Base-by-base conservation (phyloP, 495 filamentous ascomycete genomes). In the Lepidopterella palustris region DNA sequence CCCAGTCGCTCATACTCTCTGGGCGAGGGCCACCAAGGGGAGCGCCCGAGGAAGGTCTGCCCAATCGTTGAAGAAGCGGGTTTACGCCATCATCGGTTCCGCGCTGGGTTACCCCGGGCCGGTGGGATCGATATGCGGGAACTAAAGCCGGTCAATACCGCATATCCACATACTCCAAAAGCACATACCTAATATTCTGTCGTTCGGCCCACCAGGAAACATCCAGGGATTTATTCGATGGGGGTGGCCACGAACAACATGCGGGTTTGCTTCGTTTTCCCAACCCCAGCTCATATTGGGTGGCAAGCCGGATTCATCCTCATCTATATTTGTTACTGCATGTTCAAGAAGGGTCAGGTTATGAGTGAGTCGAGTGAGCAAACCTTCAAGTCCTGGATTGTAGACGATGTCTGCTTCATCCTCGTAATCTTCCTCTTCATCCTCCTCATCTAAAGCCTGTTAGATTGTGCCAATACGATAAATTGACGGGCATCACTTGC, bases 41-140 rank as follows among this genome's bases (percentile, higher is more conserved):
- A 39, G 56, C 61, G 5, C 51, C 59, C 2, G 57, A 40, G 1
- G 50, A 11, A 13, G 28, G 39, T 3, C 66, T 55, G 26, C 59
- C 54, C 2, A 53, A 11, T 40, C 74, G 74, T 39, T 71, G 72
- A 51, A 79, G 81, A 13, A 96, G 77, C 50, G 91, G 91, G 67
- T 96, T 95, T 3, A 80, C 78, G 18, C 89, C 89, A 66, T 95
- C 90, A 65, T 96, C 89, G 42, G 78, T 79, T 13, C 72, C 73
- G 24, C 83, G 80, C 26, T 76, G 64, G 4, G 72, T 73, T 18
- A 73, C 70, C 45, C 80, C 75, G 40, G 73, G 76, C 40, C 82
- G 72, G 63, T 83, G 79, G 51, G 83, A 76, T 55, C 80, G 76
- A 67, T 82, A 82, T 23, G 60, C 50, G 5, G 64, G 64, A 24